phyloP scores from a whole-genome alignment of 2,329 filamentous ascomycete genomes.

The Xylogone sp. region DNA sequence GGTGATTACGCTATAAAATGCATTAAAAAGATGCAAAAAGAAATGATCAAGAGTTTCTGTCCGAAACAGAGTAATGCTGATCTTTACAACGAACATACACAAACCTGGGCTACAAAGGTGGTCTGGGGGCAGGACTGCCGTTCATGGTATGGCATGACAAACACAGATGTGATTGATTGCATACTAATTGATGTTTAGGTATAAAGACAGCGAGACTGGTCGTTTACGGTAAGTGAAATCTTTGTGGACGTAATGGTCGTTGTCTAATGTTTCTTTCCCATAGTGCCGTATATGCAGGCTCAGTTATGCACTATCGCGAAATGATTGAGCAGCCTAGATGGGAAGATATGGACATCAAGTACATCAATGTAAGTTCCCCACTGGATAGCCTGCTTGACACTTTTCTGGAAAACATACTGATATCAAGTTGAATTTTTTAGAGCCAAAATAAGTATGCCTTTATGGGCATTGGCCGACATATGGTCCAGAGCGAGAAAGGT shows the following conservation, averaged over 20 bases:
- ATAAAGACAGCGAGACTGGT: background rate
- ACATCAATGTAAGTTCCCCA: background rate
- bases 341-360: conserved; percentile 39
- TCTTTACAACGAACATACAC: conserved; percentile 45
- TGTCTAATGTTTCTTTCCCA: no score
- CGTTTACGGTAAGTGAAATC: background rate
- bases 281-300: background rate
- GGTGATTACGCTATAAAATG: background rate
- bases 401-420: no score
- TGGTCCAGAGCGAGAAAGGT: no score
- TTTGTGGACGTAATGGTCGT: background rate
- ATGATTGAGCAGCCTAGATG: conserved; percentile 40
- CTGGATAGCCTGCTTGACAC: no score
- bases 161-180: no score
- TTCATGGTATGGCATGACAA: background rate
- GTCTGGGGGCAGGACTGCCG: conserved; percentile 38
- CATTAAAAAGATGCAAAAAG: conserved; percentile 30
- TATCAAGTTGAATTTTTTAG: no score
- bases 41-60: conserved; percentile 40
- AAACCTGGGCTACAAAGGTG: conserved; percentile 46
- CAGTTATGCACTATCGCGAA: conserved; percentile 35
- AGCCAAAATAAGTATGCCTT: no score
- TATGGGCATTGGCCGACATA: no score
- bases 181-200: no score
- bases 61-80: conserved; percentile 37